These are phyloP conservation scores for Nicotiana undulata DNA, from an alignment of 257 asterid genomes.

Conservation along the genomic window DNA sequence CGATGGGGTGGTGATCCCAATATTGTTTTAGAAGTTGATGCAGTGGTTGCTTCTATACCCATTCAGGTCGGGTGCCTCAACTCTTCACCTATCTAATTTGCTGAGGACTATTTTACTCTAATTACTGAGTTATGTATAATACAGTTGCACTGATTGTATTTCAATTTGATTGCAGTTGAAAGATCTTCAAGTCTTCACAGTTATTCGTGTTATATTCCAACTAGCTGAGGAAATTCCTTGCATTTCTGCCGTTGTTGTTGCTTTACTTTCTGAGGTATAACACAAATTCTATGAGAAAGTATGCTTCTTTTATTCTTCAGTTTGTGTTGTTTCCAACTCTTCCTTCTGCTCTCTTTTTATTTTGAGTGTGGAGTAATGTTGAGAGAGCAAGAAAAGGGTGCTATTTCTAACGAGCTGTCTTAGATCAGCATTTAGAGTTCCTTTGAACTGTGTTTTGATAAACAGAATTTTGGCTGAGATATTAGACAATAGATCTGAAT, in stretches of 20 bases:
- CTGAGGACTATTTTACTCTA: background rate
- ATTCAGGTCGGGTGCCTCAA: constrained; percentile 60
- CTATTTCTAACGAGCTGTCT: background rate
- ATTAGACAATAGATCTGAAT: background rate
- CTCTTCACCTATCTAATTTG: constrained; percentile 4
- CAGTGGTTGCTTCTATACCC: constrained; percentile 91
- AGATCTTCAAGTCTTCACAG: constrained; percentile 93
- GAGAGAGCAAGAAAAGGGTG: background rate
- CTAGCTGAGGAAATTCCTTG: constrained; percentile 95
- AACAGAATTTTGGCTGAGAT: background rate
- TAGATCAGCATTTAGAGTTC: background rate
- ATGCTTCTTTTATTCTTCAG: background rate
- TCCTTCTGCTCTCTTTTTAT: background rate
- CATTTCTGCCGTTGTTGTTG: constrained; percentile 98
- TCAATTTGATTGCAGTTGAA: constrained; percentile 59
- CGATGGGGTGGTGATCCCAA: constrained; percentile 99
- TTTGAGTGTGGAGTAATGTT: background rate
- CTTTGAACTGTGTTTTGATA: background rate
- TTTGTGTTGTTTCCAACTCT: background rate
- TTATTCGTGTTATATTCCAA: constrained; percentile 93
- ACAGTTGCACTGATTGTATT: background rate
- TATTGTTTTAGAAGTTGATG: constrained; percentile 84
- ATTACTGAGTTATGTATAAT: background rate
- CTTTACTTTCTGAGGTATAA: constrained; percentile 89
- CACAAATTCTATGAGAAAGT: background rate